A percentile compares a stretch with the other conserved stretches of the same genome.
Evolutionary conservation across 192 early-diverging fungal genomes (phyloP).

Genomic region (Mortierella alpina): DNA sequence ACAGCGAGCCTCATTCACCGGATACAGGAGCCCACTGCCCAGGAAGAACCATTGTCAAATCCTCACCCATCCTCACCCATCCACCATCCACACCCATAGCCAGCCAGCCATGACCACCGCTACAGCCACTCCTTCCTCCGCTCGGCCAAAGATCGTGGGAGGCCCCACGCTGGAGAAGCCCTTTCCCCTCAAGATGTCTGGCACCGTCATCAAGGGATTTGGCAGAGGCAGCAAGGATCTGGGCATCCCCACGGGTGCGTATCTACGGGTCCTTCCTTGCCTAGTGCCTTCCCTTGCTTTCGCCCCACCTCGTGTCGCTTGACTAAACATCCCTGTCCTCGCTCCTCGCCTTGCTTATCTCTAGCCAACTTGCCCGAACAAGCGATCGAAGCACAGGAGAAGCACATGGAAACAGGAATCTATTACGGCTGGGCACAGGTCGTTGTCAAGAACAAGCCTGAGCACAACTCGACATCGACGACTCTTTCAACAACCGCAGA

Average conservation of each 20-base stretch:
- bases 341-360: neutral
- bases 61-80: neutral
- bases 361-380: constrained; percentile 91
- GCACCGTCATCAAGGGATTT: constrained; percentile 89
- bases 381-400: constrained; percentile 72
- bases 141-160: constrained; percentile 73
- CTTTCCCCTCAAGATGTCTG: constrained; percentile 83
- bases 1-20: too few species aligned
- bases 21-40: neutral
- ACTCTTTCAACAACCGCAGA: neutral
- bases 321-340: neutral
- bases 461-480: neutral
- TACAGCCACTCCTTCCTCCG: neutral
- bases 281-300: neutral
- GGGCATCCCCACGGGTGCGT: constrained; percentile 93
- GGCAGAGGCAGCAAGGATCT: constrained; percentile 96
- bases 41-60: neutral
- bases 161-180: constrained; percentile 68
- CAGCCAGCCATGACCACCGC: constrained; percentile 3
- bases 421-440: constrained; percentile 96
- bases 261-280: neutral
- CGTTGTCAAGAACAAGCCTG: constrained; percentile 44
- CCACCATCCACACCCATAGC: neutral
- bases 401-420: constrained; percentile 84
- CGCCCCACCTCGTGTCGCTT: neutral